phyloP scores from a whole-genome alignment of 2,329 filamentous ascomycete genomes.

The Trichoderma afroharzianum region DNA sequence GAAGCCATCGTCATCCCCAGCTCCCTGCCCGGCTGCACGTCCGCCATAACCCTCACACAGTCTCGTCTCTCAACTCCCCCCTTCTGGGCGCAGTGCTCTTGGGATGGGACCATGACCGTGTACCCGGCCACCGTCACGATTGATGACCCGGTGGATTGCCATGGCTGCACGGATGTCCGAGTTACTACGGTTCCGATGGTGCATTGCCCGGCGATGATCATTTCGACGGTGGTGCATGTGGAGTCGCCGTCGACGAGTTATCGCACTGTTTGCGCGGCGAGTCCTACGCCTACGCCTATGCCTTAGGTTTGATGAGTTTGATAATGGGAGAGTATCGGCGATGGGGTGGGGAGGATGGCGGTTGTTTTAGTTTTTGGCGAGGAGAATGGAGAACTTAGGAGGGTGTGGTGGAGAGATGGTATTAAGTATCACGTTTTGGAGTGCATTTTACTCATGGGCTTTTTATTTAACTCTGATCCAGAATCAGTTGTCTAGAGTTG shows the following conservation, averaged over 20 bases:
- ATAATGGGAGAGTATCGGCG: background rate
- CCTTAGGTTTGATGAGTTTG: background rate
- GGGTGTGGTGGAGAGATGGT: background rate
- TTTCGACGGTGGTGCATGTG: conserved; percentile 22
- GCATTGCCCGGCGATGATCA: conserved; percentile 26
- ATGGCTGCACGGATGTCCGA: conserved; percentile 28
- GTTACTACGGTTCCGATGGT: conserved; percentile 23
- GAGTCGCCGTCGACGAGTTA: conserved; percentile 26
- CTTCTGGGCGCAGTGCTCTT: conserved; percentile 26
- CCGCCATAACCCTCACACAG: conserved; percentile 27
- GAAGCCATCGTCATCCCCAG: background rate
- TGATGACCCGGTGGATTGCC: conserved; percentile 29
- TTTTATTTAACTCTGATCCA: background rate
- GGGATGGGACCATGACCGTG: conserved; percentile 24
- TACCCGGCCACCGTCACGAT: conserved; percentile 29
- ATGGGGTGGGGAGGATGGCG: background rate
- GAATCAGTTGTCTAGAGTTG: background rate
- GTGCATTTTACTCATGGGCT: background rate
- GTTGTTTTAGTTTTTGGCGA: background rate
- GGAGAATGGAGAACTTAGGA: background rate
- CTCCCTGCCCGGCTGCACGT: conserved; percentile 19
- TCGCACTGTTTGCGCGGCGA: conserved; percentile 28
- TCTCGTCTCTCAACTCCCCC: conserved; percentile 28
- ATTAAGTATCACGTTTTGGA: background rate
- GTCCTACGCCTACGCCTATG: background rate